These are phyloP conservation scores for Calocera viscosa DNA, from an alignment of 768 basidiomycete genomes.

Conservation along the genomic window DNA sequence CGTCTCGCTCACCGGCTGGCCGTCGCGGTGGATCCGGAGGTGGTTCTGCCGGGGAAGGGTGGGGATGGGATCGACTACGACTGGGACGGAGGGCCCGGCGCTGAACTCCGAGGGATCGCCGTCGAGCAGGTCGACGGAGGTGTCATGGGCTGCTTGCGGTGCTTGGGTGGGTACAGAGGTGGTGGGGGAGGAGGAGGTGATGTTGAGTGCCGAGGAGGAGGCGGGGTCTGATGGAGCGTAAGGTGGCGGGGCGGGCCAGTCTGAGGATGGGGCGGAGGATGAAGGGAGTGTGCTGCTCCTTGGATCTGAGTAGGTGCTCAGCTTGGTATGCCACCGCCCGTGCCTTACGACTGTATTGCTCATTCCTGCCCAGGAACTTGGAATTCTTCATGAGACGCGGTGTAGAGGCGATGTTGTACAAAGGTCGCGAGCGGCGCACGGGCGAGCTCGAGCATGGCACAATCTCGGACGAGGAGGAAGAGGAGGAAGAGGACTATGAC, in stretches of 20 bases:
- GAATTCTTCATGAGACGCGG: slow-evolving; percentile 58
- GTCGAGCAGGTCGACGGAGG: neutral
- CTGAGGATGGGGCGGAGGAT: neutral
- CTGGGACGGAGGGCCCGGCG: neutral
- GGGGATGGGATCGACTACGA: neutral
- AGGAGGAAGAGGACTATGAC: slow-evolving; percentile 18
- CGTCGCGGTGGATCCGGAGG: neutral
- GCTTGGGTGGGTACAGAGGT: neutral
- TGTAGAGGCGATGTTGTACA: slow-evolving; percentile 70
- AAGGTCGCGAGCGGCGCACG: slow-evolving; percentile 65
- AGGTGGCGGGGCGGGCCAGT: neutral
- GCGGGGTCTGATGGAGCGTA: neutral
- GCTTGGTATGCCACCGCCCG: too few species aligned
- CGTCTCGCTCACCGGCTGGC: neutral
- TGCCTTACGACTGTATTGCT: neutral
- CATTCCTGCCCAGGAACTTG: neutral
- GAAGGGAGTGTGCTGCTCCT: too few species aligned
- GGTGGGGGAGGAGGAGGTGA: neutral
- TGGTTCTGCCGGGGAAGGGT: neutral
- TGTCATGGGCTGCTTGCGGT: neutral
- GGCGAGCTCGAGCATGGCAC: slow-evolving; percentile 40
- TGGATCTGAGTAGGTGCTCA: neutral
- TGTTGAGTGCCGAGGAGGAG: too few species aligned
- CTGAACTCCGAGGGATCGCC: neutral
- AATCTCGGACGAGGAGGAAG: slow-evolving; percentile 17